A percentile compares a stretch with the other conserved stretches of the same genome.
Conservation (phyloP, 208 protist genomes). For the Jaenimonas drosophilae region DNA sequence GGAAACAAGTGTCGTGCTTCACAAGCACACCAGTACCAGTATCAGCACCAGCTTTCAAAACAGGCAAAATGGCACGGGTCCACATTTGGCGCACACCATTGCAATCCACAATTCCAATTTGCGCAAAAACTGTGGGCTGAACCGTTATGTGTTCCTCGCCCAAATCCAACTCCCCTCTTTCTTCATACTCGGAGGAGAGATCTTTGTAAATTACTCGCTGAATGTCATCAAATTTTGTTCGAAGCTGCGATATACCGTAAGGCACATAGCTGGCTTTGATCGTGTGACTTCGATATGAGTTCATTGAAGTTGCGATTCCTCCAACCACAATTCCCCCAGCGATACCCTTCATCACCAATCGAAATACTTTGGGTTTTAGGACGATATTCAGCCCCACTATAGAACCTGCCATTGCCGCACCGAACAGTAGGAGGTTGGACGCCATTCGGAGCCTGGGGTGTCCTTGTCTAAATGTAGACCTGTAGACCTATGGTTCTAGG, state of each 20-base stretch:
- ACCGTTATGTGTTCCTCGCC: constrained; percentile 67
- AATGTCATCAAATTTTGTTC: constrained; percentile 34
- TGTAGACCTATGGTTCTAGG: too few relatives aligned
- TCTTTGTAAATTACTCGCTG: constrained; percentile 41
- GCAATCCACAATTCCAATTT: constrained; percentile 64
- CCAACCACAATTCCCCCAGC: constrained; percentile 20
- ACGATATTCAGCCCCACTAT: constrained; percentile 21
- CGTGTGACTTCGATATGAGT: constrained; percentile 34
- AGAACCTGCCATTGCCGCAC: constrained; percentile 15
- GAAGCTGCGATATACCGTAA: constrained; percentile 17
- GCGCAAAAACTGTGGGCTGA: constrained; percentile 63
- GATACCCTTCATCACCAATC: constrained; percentile 20
- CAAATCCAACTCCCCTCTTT: constrained; percentile 36
- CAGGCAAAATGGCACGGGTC: constrained; percentile 42
- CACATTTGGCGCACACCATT: constrained; percentile 73
- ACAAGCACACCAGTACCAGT: too few relatives aligned
- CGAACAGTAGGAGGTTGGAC: constrained; percentile 11
- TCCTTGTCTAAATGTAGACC: too few relatives aligned
- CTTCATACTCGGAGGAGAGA: constrained; percentile 41
- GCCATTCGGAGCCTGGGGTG: not conserved
- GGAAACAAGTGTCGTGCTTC: constrained; percentile 12
- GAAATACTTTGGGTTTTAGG: constrained; percentile 26
- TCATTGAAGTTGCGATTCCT: constrained; percentile 26
- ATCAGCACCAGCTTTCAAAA: constrained; percentile 7
- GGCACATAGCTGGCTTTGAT: constrained; percentile 31